phyloP scores from a whole-genome alignment of 2,329 filamentous ascomycete genomes.

The Ilyonectria mors-panacis region DNA sequence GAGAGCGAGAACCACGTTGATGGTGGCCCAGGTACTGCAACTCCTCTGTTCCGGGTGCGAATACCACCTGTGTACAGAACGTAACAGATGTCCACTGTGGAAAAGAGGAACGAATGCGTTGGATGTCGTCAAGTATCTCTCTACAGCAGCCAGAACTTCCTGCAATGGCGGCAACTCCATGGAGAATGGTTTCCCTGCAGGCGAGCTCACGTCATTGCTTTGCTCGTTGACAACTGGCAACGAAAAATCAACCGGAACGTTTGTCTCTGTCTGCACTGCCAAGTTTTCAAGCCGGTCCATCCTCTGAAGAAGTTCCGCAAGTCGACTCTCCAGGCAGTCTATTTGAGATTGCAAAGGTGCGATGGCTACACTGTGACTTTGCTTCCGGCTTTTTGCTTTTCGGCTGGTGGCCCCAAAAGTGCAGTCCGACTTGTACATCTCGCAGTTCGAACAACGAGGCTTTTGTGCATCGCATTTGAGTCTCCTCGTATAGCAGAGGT shows the following conservation, averaged over 20 bases:
- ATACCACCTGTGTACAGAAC: conserved; percentile 35
- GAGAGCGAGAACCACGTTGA: conserved; percentile 39
- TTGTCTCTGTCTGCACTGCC: no score
- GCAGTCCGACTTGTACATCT: conserved; percentile 5
- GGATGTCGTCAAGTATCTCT: conserved; percentile 33
- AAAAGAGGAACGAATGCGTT: conserved; percentile 40
- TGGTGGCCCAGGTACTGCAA: conserved; percentile 35
- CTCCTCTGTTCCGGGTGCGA: neutral
- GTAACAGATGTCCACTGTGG: conserved; percentile 29
- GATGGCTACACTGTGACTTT: neutral
- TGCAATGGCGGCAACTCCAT: conserved; percentile 3
- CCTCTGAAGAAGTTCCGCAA: neutral
- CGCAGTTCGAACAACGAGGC: conserved; percentile 25
- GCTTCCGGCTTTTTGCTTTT: neutral
- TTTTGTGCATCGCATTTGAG: conserved; percentile 22
- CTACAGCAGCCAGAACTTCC: conserved; percentile 26
- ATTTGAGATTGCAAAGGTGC: neutral
- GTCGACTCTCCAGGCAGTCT: neutral
- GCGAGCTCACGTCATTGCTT: no score
- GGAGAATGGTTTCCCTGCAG: neutral
- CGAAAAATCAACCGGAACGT: no score
- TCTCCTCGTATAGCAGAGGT: conserved; percentile 25
- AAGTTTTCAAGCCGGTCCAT: neutral
- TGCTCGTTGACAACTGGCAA: no score
- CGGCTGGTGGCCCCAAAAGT: conserved; percentile 1